phyloP scores from a whole-genome alignment of 2,329 filamentous ascomycete genomes.

The Aphanocladium album region DNA sequence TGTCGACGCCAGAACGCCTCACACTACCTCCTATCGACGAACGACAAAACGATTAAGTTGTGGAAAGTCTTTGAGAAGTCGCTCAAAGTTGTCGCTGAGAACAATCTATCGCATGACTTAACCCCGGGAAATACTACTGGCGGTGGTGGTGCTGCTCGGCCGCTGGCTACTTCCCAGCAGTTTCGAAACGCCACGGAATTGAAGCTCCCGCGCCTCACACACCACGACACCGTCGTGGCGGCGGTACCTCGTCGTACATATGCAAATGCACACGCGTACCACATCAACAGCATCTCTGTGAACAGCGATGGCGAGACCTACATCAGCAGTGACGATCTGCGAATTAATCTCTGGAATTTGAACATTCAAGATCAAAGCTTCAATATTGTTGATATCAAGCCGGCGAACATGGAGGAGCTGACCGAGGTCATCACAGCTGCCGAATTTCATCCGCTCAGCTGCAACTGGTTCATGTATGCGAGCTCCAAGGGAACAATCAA shows the following conservation, averaged over 20 bases:
- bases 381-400: conserved; percentile 99
- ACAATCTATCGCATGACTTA: conserved; percentile 92
- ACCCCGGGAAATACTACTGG: conserved; percentile 70
- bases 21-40: conserved; percentile 95
- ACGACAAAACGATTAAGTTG: conserved; percentile 99
- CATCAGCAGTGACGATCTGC: conserved; percentile 95
- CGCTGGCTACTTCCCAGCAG: conserved; percentile 59
- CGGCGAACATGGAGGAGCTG: conserved; percentile 98
- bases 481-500: conserved; percentile 99
- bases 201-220: conserved; percentile 91
- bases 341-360: conserved; percentile 98
- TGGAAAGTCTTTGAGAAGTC: conserved; percentile 99
- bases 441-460: conserved; percentile 94
- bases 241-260: conserved; percentile 95
- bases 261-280: conserved; percentile 96
- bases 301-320: conserved; percentile 99
- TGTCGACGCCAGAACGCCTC: conserved; percentile 96
- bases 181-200: conserved; percentile 80
- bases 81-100: conserved; percentile 96
- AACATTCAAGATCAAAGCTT: conserved; percentile 99
- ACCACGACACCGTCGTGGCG: conserved; percentile 96
- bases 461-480: conserved; percentile 99
- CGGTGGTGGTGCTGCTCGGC: conserved; percentile 71
- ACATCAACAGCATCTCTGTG: conserved; percentile 99
- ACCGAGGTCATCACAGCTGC: conserved; percentile 98